Evolutionary conservation across 495 filamentous ascomycete genomes (phyloP).

Genomic region (Parathielavia hyrcaniae): DNA sequence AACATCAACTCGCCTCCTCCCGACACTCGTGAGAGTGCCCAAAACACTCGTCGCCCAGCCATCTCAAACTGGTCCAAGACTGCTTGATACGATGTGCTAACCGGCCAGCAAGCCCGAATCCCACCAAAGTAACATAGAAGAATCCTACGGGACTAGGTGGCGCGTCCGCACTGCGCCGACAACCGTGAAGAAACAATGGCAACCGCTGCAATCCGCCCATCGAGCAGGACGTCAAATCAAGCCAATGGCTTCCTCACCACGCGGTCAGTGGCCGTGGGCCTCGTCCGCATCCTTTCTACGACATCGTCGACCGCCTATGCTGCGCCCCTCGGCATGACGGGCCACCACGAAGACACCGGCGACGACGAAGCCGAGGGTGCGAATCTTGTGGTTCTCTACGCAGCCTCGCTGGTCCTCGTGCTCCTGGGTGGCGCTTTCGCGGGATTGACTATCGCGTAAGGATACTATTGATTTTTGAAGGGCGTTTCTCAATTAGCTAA

Average conservation of each 20-base stretch:
- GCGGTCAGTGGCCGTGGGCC: constrained; percentile 36
- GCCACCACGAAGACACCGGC: constrained; percentile 26
- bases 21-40: too few species aligned
- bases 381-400: constrained; percentile 42
- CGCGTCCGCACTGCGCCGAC: neutral
- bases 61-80: neutral
- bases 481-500: constrained; percentile 13
- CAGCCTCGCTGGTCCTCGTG: constrained; percentile 55
- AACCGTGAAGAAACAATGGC: constrained; percentile 15
- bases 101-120: neutral
- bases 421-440: constrained; percentile 91
- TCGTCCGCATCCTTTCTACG: constrained; percentile 37
- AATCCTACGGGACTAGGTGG: neutral
- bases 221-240: constrained; percentile 14
- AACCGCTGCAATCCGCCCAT: neutral
- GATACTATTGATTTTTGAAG: neutral
- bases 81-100: neutral
- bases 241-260: constrained; percentile 35
- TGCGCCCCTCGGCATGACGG: constrained; percentile 25
- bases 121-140: neutral
- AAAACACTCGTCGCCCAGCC: neutral
- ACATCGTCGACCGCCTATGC: constrained; percentile 34
- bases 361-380: constrained; percentile 37
- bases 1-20: too few species aligned
- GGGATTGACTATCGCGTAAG: constrained; percentile 83